Evolutionary conservation across 257 asterid genomes (phyloP).

Genomic region (Plectranthus barbatus): DNA sequence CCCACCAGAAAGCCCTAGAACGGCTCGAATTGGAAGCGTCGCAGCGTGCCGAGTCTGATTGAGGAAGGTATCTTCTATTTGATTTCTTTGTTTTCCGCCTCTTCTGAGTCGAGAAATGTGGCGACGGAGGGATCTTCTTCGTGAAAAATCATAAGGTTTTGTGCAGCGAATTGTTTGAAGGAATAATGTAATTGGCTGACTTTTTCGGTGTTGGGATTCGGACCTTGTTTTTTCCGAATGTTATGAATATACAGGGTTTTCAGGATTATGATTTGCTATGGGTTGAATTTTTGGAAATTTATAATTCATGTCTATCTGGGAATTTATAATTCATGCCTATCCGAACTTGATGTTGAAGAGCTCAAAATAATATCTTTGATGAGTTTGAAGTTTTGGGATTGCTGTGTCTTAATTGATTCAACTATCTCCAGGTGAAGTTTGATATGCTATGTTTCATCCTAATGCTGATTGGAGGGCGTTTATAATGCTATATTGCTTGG

Average conservation of each 20-base stretch:
- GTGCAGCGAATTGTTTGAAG: slow-evolving; percentile 22
- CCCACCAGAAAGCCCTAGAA: slow-evolving; percentile 92
- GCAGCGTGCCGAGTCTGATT: slow-evolving; percentile 28
- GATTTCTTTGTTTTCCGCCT: not conserved
- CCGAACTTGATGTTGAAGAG: not conserved
- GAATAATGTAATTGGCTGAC: slow-evolving; percentile 20
- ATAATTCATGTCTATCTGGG: not conserved
- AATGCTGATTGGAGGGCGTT: not conserved
- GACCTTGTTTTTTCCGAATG: not conserved
- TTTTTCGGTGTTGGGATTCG: not conserved
- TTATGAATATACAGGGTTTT: slow-evolving; percentile 5
- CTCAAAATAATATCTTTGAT: not conserved
- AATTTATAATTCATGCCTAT: not conserved
- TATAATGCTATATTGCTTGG: not conserved
- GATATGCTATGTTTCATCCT: not conserved
- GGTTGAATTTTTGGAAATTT: not conserved
- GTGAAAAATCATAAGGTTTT: slow-evolving; percentile 14
- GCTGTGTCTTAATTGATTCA: not conserved
- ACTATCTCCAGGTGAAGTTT: not conserved
- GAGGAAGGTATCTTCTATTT: slow-evolving; percentile 18
- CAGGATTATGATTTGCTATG: not conserved
- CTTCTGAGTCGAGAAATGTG: not conserved
- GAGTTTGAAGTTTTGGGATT: not conserved
- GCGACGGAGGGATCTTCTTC: slow-evolving; percentile 13
- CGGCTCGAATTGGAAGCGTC: slow-evolving; percentile 65